Base-by-base conservation (phyloP, 768 basidiomycete genomes). In the Royoungia palumana region DNA sequence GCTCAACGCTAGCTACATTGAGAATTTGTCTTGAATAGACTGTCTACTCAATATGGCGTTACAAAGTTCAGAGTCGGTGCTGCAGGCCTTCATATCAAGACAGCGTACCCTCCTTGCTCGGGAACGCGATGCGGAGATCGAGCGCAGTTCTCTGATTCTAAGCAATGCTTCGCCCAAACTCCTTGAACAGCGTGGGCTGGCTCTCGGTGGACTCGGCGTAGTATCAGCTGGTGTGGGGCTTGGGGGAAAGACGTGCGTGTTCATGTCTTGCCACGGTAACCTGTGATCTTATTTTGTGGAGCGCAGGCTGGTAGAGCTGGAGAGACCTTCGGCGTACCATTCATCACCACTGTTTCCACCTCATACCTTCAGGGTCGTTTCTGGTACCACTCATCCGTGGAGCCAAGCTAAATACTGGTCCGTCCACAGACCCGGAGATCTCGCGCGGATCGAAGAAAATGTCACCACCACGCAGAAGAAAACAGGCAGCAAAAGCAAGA, bases 181-280 rank as follows among this genome's bases (percentile, higher is more conserved):
- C 9, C 75, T 98, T n/a, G 92, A 95, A 65, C 84, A 88, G 55
- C 85, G 87, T 49, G 94, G 94, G 4, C 73, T 98, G 10, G 85
- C 90, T 0, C 65, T 96, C 1, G 79, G 78, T 24, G 85, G 85
- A 38, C 73, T 97, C 5, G 82, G 88, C 2, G 70, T 91, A 2
- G 75, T 79, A 1, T 75, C 77, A 21, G 75, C 93, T n/a, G 83
- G 79, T 43, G 77, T 96, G 16, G 95, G 94, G 3, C 76, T 97
- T 5, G 94, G 93, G 22, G 94, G 94, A 22, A 94, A 94, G 73
- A 94, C 84, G 93, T 95, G 65, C 63, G 68, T 55, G 38, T 35
- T 30, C 28, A 12, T 39, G 17, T 39, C 16, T 12, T 20, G 3
- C 19, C 22, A 25, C 32, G 5, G 2, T 20, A 25, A 40, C 25